These are phyloP conservation scores for Anthracocystis walkeri DNA, from an alignment of 1,284 basidiomycete genomes.

Conservation along the genomic window DNA sequence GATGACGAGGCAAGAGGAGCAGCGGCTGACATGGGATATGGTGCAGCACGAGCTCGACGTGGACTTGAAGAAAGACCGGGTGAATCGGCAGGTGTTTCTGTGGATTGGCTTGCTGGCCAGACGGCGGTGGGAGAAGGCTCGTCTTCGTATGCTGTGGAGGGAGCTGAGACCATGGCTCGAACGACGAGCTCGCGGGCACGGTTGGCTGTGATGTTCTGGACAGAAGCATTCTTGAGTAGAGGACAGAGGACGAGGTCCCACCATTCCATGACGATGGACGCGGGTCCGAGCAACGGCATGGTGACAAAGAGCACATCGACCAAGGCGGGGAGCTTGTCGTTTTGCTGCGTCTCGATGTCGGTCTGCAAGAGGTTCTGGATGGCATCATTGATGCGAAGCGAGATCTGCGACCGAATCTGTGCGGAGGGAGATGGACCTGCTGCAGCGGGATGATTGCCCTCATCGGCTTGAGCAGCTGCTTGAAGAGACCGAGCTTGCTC, in stretches of 20 bases:
- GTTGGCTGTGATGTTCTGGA: constrained; percentile 42
- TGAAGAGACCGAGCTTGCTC: constrained; percentile 31
- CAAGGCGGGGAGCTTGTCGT: constrained; percentile 39
- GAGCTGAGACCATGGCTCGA: constrained; percentile 51
- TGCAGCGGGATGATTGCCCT: constrained; percentile 34
- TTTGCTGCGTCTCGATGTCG: constrained; percentile 48
- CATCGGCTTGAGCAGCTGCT: constrained; percentile 30
- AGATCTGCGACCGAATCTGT: constrained; percentile 52
- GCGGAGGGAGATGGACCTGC: constrained; percentile 38
- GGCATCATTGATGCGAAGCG: constrained; percentile 45
- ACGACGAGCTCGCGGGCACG: constrained; percentile 59
- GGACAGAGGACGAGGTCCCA: constrained; percentile 64
- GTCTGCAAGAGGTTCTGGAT: constrained; percentile 41
- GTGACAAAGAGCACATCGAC: constrained; percentile 54
- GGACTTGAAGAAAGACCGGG: constrained; percentile 16
- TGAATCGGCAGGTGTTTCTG: constrained; percentile 3
- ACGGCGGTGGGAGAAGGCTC: constrained; percentile 45
- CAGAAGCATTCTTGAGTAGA: constrained; percentile 52
- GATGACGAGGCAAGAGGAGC: constrained; percentile 19
- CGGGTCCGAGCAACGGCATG: constrained; percentile 49
- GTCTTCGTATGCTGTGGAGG: constrained; percentile 58
- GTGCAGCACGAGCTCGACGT: constrained; percentile 44
- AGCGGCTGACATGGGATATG: constrained; percentile 49
- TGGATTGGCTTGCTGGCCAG: constrained; percentile 35
- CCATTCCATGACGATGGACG: constrained; percentile 59